A percentile compares a stretch with the other conserved stretches of the same genome.
Evolutionary conservation across 1,284 basidiomycete species (phyloP).

Genomic region (Heterobasidion annosum): DNA sequence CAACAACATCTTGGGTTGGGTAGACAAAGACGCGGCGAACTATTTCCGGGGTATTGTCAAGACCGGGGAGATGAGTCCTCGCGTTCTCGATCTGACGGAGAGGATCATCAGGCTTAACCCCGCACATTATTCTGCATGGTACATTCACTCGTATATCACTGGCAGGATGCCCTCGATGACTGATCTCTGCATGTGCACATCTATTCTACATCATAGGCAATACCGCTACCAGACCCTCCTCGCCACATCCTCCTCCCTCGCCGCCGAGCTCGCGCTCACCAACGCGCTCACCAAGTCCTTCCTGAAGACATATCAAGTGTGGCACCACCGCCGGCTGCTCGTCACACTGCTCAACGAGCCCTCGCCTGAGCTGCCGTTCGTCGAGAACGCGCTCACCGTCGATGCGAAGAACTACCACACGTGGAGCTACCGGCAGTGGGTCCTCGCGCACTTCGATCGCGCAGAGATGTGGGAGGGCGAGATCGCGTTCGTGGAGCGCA

Average conservation of each 20-base stretch:
- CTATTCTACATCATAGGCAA: conserved; percentile 50
- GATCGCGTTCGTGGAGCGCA: conserved; percentile 65
- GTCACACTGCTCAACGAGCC: conserved; percentile 49
- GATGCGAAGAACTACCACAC: conserved; percentile 96
- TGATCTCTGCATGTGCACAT: neutral
- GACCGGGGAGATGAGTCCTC: conserved; percentile 64
- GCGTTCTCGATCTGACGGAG: conserved; percentile 82
- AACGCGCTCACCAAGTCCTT: conserved; percentile 74
- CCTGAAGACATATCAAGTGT: conserved; percentile 94
- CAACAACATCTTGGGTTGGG: no score
- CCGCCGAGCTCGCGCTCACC: conserved; percentile 73
- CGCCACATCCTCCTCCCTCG: conserved; percentile 55
- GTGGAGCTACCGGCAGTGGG: conserved; percentile 91
- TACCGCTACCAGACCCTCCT: conserved; percentile 84
- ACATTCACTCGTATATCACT: conserved; percentile 12
- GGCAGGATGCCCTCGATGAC: neutral
- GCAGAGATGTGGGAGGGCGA: conserved; percentile 73
- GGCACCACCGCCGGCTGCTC: conserved; percentile 90
- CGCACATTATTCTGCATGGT: conserved; percentile 94
- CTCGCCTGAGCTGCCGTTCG: conserved; percentile 68
- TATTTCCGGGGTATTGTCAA: conserved; percentile 84
- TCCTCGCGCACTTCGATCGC: conserved; percentile 74
- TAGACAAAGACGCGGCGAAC: conserved; percentile 88
- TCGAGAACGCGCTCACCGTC: conserved; percentile 55
- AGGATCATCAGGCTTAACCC: conserved; percentile 82